Conservation (phyloP, 305 asterid genomes). For the Striga hermonthica region DNA sequence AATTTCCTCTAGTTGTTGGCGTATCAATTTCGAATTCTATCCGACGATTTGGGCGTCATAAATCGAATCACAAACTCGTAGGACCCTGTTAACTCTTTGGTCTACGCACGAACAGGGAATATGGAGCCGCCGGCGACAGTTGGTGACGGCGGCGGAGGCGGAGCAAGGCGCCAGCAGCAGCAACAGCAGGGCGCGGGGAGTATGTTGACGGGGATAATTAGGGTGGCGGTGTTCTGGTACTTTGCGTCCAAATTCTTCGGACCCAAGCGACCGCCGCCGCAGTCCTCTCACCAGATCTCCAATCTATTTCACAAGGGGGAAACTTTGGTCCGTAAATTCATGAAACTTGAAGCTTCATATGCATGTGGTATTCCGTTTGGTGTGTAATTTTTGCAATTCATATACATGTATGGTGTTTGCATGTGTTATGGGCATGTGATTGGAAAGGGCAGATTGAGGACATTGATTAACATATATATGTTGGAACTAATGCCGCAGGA, state of each 20-base stretch:
- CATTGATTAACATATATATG: neutral
- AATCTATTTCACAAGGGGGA: conserved; percentile 88
- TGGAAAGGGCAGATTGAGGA: conserved; percentile 7
- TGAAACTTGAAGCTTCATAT: conserved; percentile 1
- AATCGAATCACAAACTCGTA: conserved; percentile 12
- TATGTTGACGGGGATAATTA: conserved; percentile 84
- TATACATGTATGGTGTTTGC: conserved; percentile 11
- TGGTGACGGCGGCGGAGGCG: conserved; percentile 44
- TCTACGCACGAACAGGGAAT: conserved; percentile 19
- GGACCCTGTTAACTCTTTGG: neutral
- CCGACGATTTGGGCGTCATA: conserved; percentile 1
- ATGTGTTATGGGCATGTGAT: conserved; percentile 14
- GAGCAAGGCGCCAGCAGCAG: conserved; percentile 35
- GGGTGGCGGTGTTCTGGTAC: conserved; percentile 92
- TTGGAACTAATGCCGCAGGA: neutral
- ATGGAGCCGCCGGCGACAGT: conserved; percentile 74
- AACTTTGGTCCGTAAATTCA: conserved; percentile 50
- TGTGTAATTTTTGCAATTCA: neutral
- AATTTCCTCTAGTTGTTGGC: no score
- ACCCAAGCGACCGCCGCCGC: conserved; percentile 62
- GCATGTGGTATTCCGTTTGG: neutral
- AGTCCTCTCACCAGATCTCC: conserved; percentile 74
- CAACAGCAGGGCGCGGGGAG: conserved; percentile 60
- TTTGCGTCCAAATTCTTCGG: conserved; percentile 78
- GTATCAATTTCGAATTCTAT: no score